Evolutionary conservation across 345 rosid species (phyloP).

Genomic region (Toxicodendron radicans): DNA sequence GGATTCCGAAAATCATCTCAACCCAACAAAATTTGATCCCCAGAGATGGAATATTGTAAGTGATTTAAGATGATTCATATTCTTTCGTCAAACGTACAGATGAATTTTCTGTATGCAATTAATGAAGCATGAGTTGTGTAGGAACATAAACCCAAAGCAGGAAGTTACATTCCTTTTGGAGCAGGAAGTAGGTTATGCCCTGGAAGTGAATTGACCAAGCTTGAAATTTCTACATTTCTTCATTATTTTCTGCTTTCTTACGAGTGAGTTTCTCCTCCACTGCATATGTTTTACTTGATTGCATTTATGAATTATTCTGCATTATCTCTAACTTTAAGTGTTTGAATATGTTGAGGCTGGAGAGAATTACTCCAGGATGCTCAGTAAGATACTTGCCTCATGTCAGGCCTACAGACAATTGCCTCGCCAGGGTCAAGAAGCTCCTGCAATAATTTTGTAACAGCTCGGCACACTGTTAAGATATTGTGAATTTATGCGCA

Average conservation of each 20-base stretch:
- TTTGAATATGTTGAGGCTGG: slow-evolving; percentile 12
- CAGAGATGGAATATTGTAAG: slow-evolving; percentile 39
- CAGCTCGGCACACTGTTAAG: too few relatives aligned
- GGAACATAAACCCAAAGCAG: slow-evolving; percentile 34
- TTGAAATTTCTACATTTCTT: slow-evolving; percentile 37
- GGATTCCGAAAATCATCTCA: slow-evolving; percentile 14
- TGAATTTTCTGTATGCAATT: too few relatives aligned
- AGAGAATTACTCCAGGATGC: slow-evolving; percentile 14
- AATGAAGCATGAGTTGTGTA: neutral
- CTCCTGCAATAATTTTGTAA: neutral
- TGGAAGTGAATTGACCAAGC: slow-evolving; percentile 40
- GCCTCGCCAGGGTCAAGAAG: slow-evolving; percentile 26
- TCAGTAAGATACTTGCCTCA: slow-evolving; percentile 11
- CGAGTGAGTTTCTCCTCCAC: slow-evolving; percentile 23
- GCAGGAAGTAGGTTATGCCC: slow-evolving; percentile 46
- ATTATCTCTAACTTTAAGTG: neutral
- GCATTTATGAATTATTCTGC: neutral
- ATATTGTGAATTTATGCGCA: too few relatives aligned
- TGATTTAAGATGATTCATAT: neutral
- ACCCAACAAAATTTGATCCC: slow-evolving; percentile 28
- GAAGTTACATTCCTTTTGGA: slow-evolving; percentile 45
- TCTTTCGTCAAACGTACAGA: too few relatives aligned
- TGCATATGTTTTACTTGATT: neutral
- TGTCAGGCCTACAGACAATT: slow-evolving; percentile 29
- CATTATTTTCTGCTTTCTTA: slow-evolving; percentile 45